Evolutionary conservation across 1,139 yeast species (phyloP), one percentile per base, ranked within the genome.

Genomic region (Hemisphaericaspora xylofermentans): DNA sequence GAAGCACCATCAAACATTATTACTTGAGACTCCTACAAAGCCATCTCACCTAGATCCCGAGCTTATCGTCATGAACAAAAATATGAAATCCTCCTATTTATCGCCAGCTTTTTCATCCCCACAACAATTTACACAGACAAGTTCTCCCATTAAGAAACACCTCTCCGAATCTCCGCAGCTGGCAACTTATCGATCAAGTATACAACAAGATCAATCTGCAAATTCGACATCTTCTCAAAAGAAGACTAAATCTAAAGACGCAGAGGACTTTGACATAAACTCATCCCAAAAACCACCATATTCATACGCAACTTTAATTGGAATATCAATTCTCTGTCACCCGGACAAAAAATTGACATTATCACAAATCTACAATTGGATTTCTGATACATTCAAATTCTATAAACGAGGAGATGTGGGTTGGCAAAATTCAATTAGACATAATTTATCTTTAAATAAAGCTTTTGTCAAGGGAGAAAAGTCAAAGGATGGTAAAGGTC

Each of bases 401-500:
- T 94, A 93, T 62, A 80, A 84, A 49, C 80, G 80, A 48, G 87
- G 87, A 47, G 96, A 89, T 52, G 87, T 89, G 13, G 97, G 98
- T 22, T 88, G 96, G 96, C 95, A 88, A 58, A 88, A 88, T 61
- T 86, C 95, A 22, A 88, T 88, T 49, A 82, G 96, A 45, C 96
- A 88, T 61, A 86, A 88, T 52, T 68, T 88, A 42, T 84, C 94
- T 19, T 70, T 88, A 50, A 88, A 88, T 64, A 88, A 88, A 59
- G 95, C 96, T 1, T 88, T 88, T 54, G 76, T 84, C 42, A 93
- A 93, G 64, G 88, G 95, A 29, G 96, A 88, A 51, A 85, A 93
- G 58, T 91, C 96, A 13, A 85, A 87, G 53, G 95, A 88, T 61
- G 98, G 98, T 6, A 93, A 93, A 66, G 98, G 98, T 26, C 96